Evolutionary conservation across 108 stramenopile species (phyloP).

Genomic region (Cylindrotheca fusiformis): DNA sequence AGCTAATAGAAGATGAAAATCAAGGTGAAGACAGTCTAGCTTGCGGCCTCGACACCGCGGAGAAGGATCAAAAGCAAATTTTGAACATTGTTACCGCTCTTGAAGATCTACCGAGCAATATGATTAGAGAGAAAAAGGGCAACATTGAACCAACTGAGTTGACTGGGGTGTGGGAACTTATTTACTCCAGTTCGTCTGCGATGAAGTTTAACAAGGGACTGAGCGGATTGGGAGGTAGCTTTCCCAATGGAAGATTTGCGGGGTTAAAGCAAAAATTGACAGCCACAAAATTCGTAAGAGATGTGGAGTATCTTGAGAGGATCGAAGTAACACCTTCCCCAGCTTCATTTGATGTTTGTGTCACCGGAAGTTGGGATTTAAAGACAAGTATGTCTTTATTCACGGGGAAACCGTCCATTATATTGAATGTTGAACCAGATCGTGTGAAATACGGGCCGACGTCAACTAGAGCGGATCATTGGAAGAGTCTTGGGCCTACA

Average conservation of each 20-base stretch:
- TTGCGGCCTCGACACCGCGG: constrained; percentile 67
- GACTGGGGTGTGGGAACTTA: constrained; percentile 70
- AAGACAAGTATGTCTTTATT: constrained; percentile 64
- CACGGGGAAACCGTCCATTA: constrained; percentile 65
- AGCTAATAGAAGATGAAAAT: constrained; percentile 34
- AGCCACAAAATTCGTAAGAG: constrained; percentile 50
- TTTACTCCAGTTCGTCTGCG: constrained; percentile 77
- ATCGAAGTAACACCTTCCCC: constrained; percentile 57
- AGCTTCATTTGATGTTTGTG: constrained; percentile 67
- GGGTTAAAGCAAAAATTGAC: constrained; percentile 57
- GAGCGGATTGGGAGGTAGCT: constrained; percentile 73
- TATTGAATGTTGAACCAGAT: constrained; percentile 65
- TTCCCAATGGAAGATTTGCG: constrained; percentile 76
- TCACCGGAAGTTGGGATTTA: constrained; percentile 79
- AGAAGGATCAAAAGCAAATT: constrained; percentile 62
- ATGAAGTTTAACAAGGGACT: constrained; percentile 86
- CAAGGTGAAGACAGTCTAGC: constrained; percentile 50
- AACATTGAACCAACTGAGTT: constrained; percentile 43
- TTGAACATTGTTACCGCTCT: constrained; percentile 55
- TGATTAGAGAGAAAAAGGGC: constrained; percentile 27
- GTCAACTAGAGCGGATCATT: constrained; percentile 78
- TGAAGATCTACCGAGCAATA: constrained; percentile 55
- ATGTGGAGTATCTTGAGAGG: constrained; percentile 73
- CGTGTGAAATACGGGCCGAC: constrained; percentile 70
- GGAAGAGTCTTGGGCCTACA: constrained; percentile 79